Conservation (phyloP, 495 filamentous ascomycete genomes). For the Penicillium macrosclerotiorum region DNA sequence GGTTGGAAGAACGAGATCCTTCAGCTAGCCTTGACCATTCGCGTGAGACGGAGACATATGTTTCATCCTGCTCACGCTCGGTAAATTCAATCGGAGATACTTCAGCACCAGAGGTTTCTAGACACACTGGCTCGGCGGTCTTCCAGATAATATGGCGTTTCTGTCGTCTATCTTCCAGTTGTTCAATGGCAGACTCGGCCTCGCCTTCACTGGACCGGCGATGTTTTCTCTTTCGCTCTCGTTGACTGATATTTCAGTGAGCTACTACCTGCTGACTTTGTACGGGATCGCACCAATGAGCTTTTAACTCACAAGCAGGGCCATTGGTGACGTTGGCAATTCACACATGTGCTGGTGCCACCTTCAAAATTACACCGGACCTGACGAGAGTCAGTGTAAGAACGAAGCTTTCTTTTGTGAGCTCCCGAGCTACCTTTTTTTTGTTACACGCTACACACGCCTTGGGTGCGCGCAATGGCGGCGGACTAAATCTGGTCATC, state of each 20-base stretch:
- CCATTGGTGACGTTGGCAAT: conserved; percentile 25
- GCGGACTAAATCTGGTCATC: conserved; percentile 17
- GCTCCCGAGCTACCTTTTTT: conserved; percentile 18
- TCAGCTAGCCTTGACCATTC: background rate
- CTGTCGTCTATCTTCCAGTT: conserved; percentile 1
- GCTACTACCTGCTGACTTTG: too few relatives aligned
- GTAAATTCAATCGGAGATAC: background rate
- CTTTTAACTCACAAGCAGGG: conserved; percentile 20
- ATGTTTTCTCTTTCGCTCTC: conserved; percentile 20
- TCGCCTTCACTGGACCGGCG: background rate
- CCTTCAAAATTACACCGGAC: conserved; percentile 21
- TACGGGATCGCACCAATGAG: background rate
- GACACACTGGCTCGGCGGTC: background rate
- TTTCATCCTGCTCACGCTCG: background rate
- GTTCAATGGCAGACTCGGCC: background rate
- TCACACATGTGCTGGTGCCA: conserved; percentile 13
- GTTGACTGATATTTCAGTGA: conserved; percentile 7
- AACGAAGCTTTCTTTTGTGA: background rate
- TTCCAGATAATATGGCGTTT: background rate
- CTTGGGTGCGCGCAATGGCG: conserved; percentile 18
- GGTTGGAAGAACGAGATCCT: conserved; percentile 10
- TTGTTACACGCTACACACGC: conserved; percentile 28
- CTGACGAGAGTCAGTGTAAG: conserved; percentile 2
- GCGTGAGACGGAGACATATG: background rate
- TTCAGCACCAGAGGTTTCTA: background rate